These are phyloP conservation scores for Boletus barrowsii DNA, from an alignment of 768 basidiomycete species.

Conservation along the genomic window DNA sequence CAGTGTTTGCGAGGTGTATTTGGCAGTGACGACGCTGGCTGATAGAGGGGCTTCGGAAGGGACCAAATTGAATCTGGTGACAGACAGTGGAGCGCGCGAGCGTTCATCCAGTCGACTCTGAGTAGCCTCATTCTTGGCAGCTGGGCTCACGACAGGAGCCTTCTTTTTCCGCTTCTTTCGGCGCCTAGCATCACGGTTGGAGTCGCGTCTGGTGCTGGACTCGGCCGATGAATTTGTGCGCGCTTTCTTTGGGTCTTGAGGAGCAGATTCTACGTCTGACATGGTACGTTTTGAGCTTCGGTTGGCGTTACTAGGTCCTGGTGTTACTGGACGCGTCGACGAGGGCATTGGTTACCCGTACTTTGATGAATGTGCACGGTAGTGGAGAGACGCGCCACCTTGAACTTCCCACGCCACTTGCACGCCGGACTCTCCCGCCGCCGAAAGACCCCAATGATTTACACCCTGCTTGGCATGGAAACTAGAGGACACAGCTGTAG, in stretches of 20 bases:
- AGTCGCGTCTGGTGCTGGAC: slow-evolving; percentile 15
- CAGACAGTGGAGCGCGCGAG: slow-evolving; percentile 17
- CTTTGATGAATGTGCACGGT: neutral
- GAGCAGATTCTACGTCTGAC: slow-evolving; percentile 23
- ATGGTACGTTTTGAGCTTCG: slow-evolving; percentile 16
- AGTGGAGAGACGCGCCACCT: neutral
- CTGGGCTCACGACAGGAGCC: slow-evolving; percentile 17
- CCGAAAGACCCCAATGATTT: too few species aligned
- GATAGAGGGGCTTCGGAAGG: slow-evolving; percentile 12
- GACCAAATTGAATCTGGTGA: slow-evolving; percentile 26
- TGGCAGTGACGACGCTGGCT: neutral
- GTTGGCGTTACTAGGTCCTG: slow-evolving; percentile 10
- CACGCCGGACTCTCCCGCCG: too few species aligned
- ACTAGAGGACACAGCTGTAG: too few species aligned
- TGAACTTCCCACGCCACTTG: slow-evolving; percentile 27
- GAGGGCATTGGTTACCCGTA: slow-evolving; percentile 22
- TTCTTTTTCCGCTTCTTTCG: slow-evolving; percentile 31
- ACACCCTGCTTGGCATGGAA: too few species aligned
- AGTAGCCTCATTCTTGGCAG: slow-evolving; percentile 10
- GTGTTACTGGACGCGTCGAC: slow-evolving; percentile 18
- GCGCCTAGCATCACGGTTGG: slow-evolving; percentile 25
- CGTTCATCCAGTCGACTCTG: slow-evolving; percentile 8
- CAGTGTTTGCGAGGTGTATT: neutral
- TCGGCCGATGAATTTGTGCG: slow-evolving; percentile 21
- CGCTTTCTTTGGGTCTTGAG: slow-evolving; percentile 22